Evolutionary conservation across 768 basidiomycete species (phyloP).

Genomic region (Candolleomyces eurysporus): DNA sequence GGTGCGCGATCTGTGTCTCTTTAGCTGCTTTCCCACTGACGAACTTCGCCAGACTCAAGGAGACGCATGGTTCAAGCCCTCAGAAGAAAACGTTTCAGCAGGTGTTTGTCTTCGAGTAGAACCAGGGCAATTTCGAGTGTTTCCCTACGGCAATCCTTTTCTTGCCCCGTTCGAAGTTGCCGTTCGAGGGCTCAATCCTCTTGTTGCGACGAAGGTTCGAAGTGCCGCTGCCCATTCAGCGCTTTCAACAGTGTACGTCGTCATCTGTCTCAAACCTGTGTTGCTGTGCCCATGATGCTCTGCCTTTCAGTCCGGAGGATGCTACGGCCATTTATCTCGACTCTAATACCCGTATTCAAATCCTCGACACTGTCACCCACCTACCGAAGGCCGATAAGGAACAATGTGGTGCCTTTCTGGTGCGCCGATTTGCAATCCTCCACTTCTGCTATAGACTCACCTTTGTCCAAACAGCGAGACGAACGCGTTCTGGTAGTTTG

Average conservation of each 20-base stretch:
- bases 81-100: conserved; percentile 76
- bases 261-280: neutral
- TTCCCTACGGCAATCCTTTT: conserved; percentile 82
- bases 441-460: conserved; percentile 5
- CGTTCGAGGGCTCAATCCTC: conserved; percentile 71
- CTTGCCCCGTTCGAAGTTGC: conserved; percentile 83
- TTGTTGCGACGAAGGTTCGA: conserved; percentile 80
- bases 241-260: conserved; percentile 55
- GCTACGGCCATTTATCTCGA: conserved; percentile 68
- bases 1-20: conserved; percentile 34
- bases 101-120: conserved; percentile 76
- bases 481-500: conserved; percentile 82
- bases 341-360: conserved; percentile 81
- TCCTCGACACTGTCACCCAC: conserved; percentile 66
- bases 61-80: conserved; percentile 84
- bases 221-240: conserved; percentile 82
- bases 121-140: conserved; percentile 70
- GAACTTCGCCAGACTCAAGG: conserved; percentile 58
- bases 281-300: neutral
- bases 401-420: conserved; percentile 87
- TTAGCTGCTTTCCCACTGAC: neutral
- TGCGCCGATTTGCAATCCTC: conserved; percentile 27
- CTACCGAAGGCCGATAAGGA: conserved; percentile 84
- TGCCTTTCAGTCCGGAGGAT: conserved; percentile 49
- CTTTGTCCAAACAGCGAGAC: conserved; percentile 55